phyloP scores from a whole-genome alignment of 2,329 filamentous ascomycete genomes.

The Apiospora rasikravindrae region DNA sequence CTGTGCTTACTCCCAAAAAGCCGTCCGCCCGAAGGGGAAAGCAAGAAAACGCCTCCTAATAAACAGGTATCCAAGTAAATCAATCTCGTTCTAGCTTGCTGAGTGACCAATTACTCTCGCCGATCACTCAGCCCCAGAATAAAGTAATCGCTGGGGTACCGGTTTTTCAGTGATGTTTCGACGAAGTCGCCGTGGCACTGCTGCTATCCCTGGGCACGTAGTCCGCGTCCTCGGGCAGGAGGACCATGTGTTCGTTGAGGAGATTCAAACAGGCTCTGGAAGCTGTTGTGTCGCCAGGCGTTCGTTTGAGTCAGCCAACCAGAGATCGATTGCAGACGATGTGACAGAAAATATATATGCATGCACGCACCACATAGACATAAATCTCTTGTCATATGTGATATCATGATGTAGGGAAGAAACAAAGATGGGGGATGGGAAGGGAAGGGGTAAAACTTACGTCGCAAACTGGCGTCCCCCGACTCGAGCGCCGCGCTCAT shows the following conservation, averaged over 20 bases:
- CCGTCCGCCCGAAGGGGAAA: neutral
- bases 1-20: neutral
- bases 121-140: neutral
- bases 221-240: conserved; percentile 35
- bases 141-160: neutral
- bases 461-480: conserved; percentile 48
- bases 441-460: conserved; percentile 41
- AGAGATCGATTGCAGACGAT: neutral
- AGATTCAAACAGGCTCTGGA: conserved; percentile 40
- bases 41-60: no score
- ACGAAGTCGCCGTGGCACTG: neutral
- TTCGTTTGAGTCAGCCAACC: neutral
- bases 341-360: neutral
- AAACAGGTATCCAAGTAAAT: neutral
- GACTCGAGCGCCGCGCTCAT: conserved; percentile 53
- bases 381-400: neutral
- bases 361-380: neutral
- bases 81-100: neutral
- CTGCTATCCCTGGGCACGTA: conserved; percentile 22
- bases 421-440: neutral
- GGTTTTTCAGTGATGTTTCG: neutral
- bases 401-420: neutral
- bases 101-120: neutral
- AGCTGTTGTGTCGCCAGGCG: conserved; percentile 28
- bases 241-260: conserved; percentile 39